Conservation (phyloP, 495 filamentous ascomycete species). For the Aspergillus ostianus region DNA sequence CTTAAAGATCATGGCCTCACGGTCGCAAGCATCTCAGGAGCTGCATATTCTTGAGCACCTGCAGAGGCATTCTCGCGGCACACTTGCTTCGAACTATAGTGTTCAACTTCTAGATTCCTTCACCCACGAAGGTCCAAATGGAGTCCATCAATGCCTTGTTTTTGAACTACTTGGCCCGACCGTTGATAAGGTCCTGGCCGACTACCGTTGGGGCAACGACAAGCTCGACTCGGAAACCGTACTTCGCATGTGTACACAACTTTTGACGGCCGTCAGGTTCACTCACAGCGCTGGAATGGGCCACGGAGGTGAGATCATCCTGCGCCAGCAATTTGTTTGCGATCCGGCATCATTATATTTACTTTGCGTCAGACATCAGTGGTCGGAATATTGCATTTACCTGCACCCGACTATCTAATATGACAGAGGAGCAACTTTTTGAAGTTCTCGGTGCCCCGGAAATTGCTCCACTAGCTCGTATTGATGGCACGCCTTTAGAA, state of each 20-base stretch:
- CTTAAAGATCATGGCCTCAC: constrained; percentile 34
- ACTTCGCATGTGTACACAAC: too few species aligned
- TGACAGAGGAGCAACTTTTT: background rate
- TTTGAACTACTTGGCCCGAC: constrained; percentile 42
- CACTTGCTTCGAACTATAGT: constrained; percentile 22
- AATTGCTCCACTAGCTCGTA: constrained; percentile 20
- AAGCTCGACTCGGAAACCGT: too few species aligned
- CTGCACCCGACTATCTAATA: background rate
- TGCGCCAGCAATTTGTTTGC: too few species aligned
- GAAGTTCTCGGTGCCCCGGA: background rate
- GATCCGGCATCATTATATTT: too few species aligned
- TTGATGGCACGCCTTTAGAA: constrained; percentile 29
- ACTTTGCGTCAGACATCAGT: background rate
- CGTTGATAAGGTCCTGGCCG: constrained; percentile 18
- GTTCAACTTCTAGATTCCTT: constrained; percentile 40
- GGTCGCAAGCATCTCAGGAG: constrained; percentile 20
- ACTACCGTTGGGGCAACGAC: constrained; percentile 21
- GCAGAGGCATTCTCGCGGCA: constrained; percentile 8
- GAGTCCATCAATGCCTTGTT: constrained; percentile 44
- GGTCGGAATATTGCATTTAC: background rate
- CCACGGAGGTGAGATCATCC: constrained; percentile 12
- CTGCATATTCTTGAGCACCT: constrained; percentile 13
- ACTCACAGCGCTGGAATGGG: too few species aligned
- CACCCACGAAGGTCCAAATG: constrained; percentile 39
- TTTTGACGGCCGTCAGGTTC: too few species aligned